Evolutionary conservation across 768 basidiomycete species (phyloP), one percentile per base, ranked within the genome.

Genomic region (Guyanaporus albipodus): DNA sequence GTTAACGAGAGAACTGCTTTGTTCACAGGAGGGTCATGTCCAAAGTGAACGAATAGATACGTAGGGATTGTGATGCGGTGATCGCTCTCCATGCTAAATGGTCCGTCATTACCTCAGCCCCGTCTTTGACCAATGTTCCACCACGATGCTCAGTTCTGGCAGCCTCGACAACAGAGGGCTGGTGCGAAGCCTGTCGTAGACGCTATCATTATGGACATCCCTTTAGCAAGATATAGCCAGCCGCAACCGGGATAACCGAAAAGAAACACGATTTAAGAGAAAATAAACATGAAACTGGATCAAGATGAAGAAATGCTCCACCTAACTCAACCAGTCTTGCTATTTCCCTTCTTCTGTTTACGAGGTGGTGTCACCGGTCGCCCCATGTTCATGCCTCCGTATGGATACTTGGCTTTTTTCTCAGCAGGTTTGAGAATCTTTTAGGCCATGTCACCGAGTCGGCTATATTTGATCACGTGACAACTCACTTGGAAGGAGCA

Each of bases 391-490:
- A 87, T 87, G 39, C 85, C 86, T 36, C 88, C 87, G 56, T 91
- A 90, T 4, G 89, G 86, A 56, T 91, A 87, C 69, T 94, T 95
- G 46, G 88, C 81, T 71, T 96, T 97, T 82, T 98, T 98, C 77
- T 99, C 95, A 17, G 95, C 95, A 27, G 95, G 95, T 72, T 99
- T 99, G 60, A 99, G 76, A 54, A 99, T 99, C 93, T 96, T 61
- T 32, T n/a, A 18, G 31, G 28, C 47, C 26, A 6, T 31, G 26
- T 38, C 42, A 47, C 10, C 31, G 33, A 14, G 22, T 15, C 15
- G 8, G 10, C 0, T 3, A 14, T 6, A 21, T 0, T 2, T 12
- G 24, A 29, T 42, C 52, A 60, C 48, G 54, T 61, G 52, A 54
- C 10, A 21, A 55, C 76, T 49, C 54, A 94, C 92, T 72, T 97